These are phyloP conservation scores for Fraxinus xanthoxyloides DNA, from an alignment of 305 asterid genomes.

Conservation along the genomic window DNA sequence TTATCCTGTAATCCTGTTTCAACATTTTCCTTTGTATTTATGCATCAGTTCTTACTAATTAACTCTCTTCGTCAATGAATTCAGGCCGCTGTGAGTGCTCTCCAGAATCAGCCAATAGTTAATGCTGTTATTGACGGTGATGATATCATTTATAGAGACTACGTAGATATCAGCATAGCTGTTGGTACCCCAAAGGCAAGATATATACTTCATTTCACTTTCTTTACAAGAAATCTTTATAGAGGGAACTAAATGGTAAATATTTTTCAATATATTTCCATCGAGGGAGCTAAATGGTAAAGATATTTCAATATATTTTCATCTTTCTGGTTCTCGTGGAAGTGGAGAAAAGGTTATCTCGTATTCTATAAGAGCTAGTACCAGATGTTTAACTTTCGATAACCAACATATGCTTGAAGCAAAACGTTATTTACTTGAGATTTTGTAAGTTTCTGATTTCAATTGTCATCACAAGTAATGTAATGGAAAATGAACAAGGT, in stretches of 20 bases:
- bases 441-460: neutral
- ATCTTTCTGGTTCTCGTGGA: neutral
- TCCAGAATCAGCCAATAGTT: slow-evolving; percentile 87
- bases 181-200: slow-evolving; percentile 97
- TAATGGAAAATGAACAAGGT: neutral
- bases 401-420: neutral
- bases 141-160: slow-evolving; percentile 93
- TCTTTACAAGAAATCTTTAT: slow-evolving; percentile 2
- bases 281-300: neutral
- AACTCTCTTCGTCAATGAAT: slow-evolving; percentile 15
- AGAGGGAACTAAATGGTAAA: neutral
- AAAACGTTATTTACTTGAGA: neutral
- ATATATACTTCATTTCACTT: slow-evolving; percentile 5
- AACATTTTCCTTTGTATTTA: neutral
- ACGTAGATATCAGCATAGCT: slow-evolving; percentile 90
- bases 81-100: slow-evolving; percentile 95
- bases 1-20: slow-evolving; percentile 12
- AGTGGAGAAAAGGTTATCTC: slow-evolving; percentile 3
- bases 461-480: neutral
- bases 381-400: neutral
- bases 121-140: slow-evolving; percentile 99
- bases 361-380: neutral
- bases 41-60: neutral
- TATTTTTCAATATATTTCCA: neutral
- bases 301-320: neutral